Evolutionary conservation across 495 filamentous ascomycete species (phyloP).

Genomic region (Friedmanniomyces simplex): DNA sequence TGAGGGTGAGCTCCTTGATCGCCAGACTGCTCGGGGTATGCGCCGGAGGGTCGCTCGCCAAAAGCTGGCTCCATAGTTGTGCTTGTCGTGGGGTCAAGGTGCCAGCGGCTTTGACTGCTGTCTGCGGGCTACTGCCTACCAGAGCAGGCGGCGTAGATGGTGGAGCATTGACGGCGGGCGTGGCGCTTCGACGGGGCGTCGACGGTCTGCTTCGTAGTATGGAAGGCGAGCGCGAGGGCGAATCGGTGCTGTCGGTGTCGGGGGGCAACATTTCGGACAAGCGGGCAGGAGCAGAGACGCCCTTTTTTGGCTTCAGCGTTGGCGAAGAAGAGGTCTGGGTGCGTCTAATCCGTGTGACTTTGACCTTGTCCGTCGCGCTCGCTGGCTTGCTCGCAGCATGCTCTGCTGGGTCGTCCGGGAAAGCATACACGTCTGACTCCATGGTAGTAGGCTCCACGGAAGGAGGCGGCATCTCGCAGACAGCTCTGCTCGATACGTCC

Average conservation of each 20-base stretch:
- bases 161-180: slow-evolving; percentile 14
- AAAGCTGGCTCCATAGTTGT: slow-evolving; percentile 24
- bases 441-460: not conserved
- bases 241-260: slow-evolving; percentile 11
- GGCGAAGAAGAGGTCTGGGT: not conserved
- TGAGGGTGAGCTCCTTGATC: slow-evolving; percentile 22
- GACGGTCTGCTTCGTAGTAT: slow-evolving; percentile 11
- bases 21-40: slow-evolving; percentile 22
- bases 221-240: slow-evolving; percentile 15
- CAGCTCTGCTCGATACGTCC: not conserved
- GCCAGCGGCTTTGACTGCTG: not conserved
- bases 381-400: not conserved
- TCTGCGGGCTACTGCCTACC: not conserved
- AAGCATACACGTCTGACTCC: not conserved
- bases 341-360: not conserved
- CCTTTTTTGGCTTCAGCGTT: slow-evolving; percentile 15
- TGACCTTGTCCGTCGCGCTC: not conserved
- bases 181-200: slow-evolving; percentile 11
- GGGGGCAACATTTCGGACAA: slow-evolving; percentile 25
- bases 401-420: not conserved
- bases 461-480: not conserved
- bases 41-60: slow-evolving; percentile 19
- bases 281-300: slow-evolving; percentile 24
- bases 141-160: slow-evolving; percentile 2
- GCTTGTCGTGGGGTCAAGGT: slow-evolving; percentile 27